phyloP scores from a whole-genome alignment of 257 asterid genomes.

The Oldenlandia corymbosa region DNA sequence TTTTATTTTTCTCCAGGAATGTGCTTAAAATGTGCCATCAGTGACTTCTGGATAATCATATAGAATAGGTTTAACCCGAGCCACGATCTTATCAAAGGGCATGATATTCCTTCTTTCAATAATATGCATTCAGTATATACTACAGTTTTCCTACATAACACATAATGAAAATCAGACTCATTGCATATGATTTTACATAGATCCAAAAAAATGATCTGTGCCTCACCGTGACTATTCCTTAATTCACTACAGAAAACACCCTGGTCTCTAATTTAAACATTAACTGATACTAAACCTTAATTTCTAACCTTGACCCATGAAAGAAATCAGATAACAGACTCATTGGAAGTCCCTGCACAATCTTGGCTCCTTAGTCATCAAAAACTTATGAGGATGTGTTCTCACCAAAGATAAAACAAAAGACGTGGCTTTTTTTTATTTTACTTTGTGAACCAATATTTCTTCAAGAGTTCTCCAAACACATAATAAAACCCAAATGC shows the following conservation, averaged over 20 bases:
- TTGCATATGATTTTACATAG: neutral
- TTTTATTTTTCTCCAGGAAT: conserved; percentile 8
- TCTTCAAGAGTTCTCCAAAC: neutral
- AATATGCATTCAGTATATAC: neutral
- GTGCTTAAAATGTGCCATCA: neutral
- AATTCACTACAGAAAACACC: neutral
- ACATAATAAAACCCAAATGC: neutral
- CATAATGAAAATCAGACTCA: neutral
- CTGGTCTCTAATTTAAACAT: too few species aligned
- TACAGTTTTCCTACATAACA: neutral
- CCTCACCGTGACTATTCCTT: neutral
- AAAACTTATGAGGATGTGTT: neutral
- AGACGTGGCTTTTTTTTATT: neutral
- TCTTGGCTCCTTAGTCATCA: neutral
- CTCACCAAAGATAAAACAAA: neutral
- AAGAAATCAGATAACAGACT: neutral
- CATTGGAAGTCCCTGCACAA: neutral
- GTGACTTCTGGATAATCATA: neutral
- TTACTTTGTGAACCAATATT: neutral
- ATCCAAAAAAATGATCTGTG: too few species aligned
- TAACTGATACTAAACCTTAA: neutral
- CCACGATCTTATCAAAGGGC: neutral
- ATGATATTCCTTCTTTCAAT: neutral
- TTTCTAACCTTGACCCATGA: neutral
- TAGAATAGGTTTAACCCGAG: too few species aligned